Conservation (phyloP, 495 filamentous ascomycete species). For the Margaritispora aquatica region DNA sequence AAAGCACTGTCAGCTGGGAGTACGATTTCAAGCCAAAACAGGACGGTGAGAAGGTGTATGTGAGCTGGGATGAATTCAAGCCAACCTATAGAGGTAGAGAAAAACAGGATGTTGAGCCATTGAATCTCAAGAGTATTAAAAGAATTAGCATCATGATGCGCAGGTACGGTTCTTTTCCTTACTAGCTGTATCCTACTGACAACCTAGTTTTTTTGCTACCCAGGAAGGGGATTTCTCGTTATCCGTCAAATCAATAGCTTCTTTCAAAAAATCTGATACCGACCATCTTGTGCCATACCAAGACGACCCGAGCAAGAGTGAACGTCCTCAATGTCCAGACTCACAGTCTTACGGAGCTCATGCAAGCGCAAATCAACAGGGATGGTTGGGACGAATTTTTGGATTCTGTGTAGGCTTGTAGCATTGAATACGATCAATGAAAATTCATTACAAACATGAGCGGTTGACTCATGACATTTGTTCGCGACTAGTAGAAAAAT, state of each 20-base stretch:
- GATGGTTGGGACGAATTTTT: constrained; percentile 13
- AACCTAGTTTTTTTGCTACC: constrained; percentile 64
- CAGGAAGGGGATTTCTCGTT: constrained; percentile 66
- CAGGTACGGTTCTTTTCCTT: constrained; percentile 46
- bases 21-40: constrained; percentile 38
- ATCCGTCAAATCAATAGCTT: constrained; percentile 44
- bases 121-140: constrained; percentile 54
- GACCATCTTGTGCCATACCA: background rate
- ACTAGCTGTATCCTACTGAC: background rate
- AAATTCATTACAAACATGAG: too few relatives aligned
- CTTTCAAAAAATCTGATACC: constrained; percentile 20
- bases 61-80: constrained; percentile 57
- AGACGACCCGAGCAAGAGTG: constrained; percentile 4
- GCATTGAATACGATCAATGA: too few relatives aligned
- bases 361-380: background rate
- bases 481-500: background rate
- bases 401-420: constrained; percentile 1
- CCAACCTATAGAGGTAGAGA: constrained; percentile 67
- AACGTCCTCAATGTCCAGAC: background rate
- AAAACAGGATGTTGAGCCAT: constrained; percentile 42
- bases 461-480: background rate
- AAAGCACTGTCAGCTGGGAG: constrained; percentile 53
- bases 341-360: background rate
- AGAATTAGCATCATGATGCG: constrained; percentile 70
- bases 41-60: constrained; percentile 30